A percentile compares a stretch with the other conserved stretches of the same genome.
These are phyloP conservation scores for Venturia oleaginea DNA, from an alignment of 2,329 filamentous ascomycete species.

Conservation along the genomic window DNA sequence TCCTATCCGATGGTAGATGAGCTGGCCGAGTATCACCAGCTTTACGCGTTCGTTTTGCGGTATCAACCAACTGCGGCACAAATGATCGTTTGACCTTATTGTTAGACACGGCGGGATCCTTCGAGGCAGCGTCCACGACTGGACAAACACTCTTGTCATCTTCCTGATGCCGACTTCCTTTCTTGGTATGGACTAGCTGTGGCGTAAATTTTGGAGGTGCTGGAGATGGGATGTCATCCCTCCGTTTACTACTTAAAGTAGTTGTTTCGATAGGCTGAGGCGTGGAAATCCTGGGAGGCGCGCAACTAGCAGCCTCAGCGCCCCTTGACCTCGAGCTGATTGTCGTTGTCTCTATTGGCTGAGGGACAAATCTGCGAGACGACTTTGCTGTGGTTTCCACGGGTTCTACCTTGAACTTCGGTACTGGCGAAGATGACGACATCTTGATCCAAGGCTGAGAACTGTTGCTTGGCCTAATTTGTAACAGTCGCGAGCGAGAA, in stretches of 20 bases:
- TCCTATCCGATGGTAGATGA: constrained; percentile 58
- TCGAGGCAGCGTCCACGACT: not conserved
- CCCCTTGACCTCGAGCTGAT: constrained; percentile 35
- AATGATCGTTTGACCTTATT: constrained; percentile 43
- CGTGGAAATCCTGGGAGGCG: constrained; percentile 37
- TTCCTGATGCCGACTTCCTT: constrained; percentile 3
- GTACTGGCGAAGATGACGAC: constrained; percentile 22
- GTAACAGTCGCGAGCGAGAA: not conserved
- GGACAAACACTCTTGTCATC: not conserved
- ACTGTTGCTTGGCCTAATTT: not conserved
- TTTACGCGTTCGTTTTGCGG: constrained; percentile 61
- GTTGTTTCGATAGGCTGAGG: constrained; percentile 32
- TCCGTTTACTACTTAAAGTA: constrained; percentile 19
- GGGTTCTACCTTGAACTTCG: constrained; percentile 30
- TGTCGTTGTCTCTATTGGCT: constrained; percentile 64
- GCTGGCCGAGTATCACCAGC: constrained; percentile 55
- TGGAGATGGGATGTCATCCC: not conserved
- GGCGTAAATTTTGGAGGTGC: constrained; percentile 22
- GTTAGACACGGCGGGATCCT: not conserved
- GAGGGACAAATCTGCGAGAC: constrained; percentile 47
- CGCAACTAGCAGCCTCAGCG: constrained; percentile 6
- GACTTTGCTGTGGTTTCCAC: constrained; percentile 23
- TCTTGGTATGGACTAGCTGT: constrained; percentile 23
- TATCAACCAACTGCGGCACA: constrained; percentile 73
- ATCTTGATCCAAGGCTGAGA: not conserved